Evolutionary conservation across 495 filamentous ascomycete species (phyloP).

Genomic region (Aspergillus affinis): DNA sequence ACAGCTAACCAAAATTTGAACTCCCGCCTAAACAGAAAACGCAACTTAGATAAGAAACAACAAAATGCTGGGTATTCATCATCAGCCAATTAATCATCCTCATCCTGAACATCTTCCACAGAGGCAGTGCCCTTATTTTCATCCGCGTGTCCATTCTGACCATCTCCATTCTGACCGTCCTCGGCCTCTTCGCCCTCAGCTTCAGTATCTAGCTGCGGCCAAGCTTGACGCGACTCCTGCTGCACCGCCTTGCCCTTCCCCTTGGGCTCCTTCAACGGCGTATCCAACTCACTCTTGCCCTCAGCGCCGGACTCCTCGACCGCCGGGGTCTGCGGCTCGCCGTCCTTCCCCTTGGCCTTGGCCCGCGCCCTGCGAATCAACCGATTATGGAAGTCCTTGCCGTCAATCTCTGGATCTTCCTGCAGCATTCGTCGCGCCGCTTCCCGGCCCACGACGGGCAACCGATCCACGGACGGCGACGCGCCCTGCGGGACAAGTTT

Average conservation of each 20-base stretch:
- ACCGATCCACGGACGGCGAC: conserved; percentile 47
- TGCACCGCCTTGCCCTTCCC: conserved; percentile 27
- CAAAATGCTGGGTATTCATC: neutral
- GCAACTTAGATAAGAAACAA: neutral
- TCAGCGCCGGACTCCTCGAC: conserved; percentile 30
- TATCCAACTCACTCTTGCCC: conserved; percentile 25
- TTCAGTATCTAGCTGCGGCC: neutral
- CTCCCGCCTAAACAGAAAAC: too few relatives aligned
- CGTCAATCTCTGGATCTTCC: conserved; percentile 48
- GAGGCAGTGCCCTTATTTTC: conserved; percentile 9
- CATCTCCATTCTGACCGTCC: too few relatives aligned
- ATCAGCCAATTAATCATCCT: too few relatives aligned
- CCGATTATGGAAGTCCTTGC: conserved; percentile 42
- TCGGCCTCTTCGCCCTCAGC: conserved; percentile 6
- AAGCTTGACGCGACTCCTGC: conserved; percentile 7
- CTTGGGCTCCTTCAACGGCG: conserved; percentile 12
- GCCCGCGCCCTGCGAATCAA: conserved; percentile 36
- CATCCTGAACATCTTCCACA: conserved; percentile 13
- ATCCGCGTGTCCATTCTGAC: neutral
- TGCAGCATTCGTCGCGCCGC: conserved; percentile 65
- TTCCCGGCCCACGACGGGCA: conserved; percentile 71
- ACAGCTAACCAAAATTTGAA: too few relatives aligned
- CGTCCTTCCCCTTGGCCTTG: conserved; percentile 22
- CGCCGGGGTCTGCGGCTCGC: conserved; percentile 10
- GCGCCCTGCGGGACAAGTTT: conserved; percentile 50